Conservation (phyloP, 1,284 basidiomycete species). For the Rhodotorula sp. region DNA sequence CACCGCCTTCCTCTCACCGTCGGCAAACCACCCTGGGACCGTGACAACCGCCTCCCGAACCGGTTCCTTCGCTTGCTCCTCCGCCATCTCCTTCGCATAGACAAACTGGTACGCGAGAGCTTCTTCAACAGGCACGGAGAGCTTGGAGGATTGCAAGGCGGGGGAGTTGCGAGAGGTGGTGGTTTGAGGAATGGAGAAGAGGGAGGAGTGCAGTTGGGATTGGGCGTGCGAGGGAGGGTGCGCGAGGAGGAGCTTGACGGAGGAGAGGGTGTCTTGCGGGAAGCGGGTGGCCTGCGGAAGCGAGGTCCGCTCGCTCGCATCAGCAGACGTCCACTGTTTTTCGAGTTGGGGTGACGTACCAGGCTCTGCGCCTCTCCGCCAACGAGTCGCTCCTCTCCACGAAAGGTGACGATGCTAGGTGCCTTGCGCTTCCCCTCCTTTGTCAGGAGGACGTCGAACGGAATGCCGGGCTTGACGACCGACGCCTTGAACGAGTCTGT, state of each 20-base stretch:
- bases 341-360: slow-evolving; percentile 57
- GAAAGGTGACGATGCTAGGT: slow-evolving; percentile 78
- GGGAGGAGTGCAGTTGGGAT: slow-evolving; percentile 58
- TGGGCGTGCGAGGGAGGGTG: slow-evolving; percentile 61
- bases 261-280: slow-evolving; percentile 81
- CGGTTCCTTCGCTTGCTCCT: slow-evolving; percentile 68
- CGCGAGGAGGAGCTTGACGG: slow-evolving; percentile 83
- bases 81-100: slow-evolving; percentile 85
- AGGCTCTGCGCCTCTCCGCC: slow-evolving; percentile 82
- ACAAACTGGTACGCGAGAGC: slow-evolving; percentile 90
- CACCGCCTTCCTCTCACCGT: slow-evolving; percentile 82
- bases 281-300: slow-evolving; percentile 76
- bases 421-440: slow-evolving; percentile 97
- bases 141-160: slow-evolving; percentile 55
- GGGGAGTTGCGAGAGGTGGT: slow-evolving; percentile 64
- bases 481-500: slow-evolving; percentile 94
- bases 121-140: slow-evolving; percentile 65
- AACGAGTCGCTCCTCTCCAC: slow-evolving; percentile 83
- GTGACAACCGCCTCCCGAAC: slow-evolving; percentile 79
- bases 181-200: slow-evolving; percentile 62
- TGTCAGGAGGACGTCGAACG: slow-evolving; percentile 94
- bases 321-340: neutral
- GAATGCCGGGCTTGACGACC: slow-evolving; percentile 90
- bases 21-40: slow-evolving; percentile 78
- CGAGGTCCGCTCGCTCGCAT: neutral